Conservation (phyloP, 1,284 basidiomycete species). For the Austropuccinia psidii region DNA sequence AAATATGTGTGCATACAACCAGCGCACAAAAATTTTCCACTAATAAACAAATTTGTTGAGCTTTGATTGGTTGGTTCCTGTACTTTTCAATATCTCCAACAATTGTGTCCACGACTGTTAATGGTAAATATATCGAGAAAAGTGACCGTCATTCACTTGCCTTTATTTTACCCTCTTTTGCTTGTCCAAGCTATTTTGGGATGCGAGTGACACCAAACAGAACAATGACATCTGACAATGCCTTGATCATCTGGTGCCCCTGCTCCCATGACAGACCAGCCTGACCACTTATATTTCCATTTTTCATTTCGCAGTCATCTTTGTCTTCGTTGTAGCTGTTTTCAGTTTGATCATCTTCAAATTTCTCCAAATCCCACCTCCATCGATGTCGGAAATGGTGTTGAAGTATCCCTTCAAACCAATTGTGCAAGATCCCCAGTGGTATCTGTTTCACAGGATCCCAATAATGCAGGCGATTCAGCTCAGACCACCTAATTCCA, state of each 20-base stretch:
- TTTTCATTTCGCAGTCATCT: not conserved
- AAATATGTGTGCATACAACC: not conserved
- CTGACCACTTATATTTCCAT: too few species aligned
- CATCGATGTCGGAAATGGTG: not conserved
- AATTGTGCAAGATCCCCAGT: not conserved
- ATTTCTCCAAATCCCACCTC: not conserved
- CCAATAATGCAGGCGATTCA: not conserved
- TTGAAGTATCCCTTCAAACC: not conserved
- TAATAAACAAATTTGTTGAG: not conserved
- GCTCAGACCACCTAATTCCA: not conserved
- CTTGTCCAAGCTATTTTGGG: not conserved
- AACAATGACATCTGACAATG: not conserved
- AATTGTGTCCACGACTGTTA: not conserved
- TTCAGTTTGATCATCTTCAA: not conserved
- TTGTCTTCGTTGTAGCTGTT: not conserved
- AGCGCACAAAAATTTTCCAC: conserved; percentile 12
- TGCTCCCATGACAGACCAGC: not conserved
- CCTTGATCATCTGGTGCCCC: not conserved
- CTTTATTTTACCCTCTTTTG: not conserved
- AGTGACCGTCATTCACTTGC: not conserved
- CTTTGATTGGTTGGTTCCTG: too few species aligned
- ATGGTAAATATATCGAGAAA: not conserved
- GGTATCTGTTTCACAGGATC: not conserved
- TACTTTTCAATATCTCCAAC: too few species aligned
- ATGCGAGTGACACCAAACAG: not conserved